Percentiles rank a stretch among this genome's conserved stretches.
These are phyloP conservation scores for Lentinus tigrinus DNA, from an alignment of 768 basidiomycete species.

Conservation along the genomic window DNA sequence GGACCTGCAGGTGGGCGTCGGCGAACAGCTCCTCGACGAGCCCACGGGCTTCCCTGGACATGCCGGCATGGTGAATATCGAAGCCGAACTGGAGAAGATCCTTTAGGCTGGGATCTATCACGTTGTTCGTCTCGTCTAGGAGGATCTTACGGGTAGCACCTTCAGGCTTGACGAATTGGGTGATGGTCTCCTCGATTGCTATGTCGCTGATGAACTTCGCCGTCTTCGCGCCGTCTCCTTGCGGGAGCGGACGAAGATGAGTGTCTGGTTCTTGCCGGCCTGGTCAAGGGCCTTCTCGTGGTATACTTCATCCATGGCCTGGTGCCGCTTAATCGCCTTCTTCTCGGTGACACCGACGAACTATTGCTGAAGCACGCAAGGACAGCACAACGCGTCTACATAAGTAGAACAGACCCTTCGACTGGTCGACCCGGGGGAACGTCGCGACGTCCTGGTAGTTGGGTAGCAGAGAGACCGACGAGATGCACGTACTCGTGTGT, in stretches of 20 bases:
- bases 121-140: slow-evolving; percentile 76
- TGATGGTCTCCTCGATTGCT: slow-evolving; percentile 95
- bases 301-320: slow-evolving; percentile 97
- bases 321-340: slow-evolving; percentile 98
- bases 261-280: slow-evolving; percentile 82
- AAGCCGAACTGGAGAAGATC: slow-evolving; percentile 96
- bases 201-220: slow-evolving; percentile 91
- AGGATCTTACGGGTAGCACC: slow-evolving; percentile 90
- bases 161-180: slow-evolving; percentile 93
- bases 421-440: slow-evolving; percentile 91
- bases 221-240: slow-evolving; percentile 99
- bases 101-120: slow-evolving; percentile 78
- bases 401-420: slow-evolving; percentile 96
- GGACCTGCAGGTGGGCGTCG: slow-evolving; percentile 88
- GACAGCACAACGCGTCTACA: slow-evolving; percentile 89
- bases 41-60: slow-evolving; percentile 87
- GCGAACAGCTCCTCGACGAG: slow-evolving; percentile 94
- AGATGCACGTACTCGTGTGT: slow-evolving; percentile 90
- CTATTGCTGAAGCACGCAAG: slow-evolving; percentile 93
- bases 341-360: slow-evolving; percentile 98
- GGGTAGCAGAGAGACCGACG: slow-evolving; percentile 94
- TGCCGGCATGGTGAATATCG: slow-evolving; percentile 96
- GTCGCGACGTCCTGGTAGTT: slow-evolving; percentile 98
- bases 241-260: slow-evolving; percentile 97
- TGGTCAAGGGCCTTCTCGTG: slow-evolving; percentile 99